These are phyloP conservation scores for Abrus precatorius DNA, from an alignment of 306 rosid genomes.

Conservation along the genomic window DNA sequence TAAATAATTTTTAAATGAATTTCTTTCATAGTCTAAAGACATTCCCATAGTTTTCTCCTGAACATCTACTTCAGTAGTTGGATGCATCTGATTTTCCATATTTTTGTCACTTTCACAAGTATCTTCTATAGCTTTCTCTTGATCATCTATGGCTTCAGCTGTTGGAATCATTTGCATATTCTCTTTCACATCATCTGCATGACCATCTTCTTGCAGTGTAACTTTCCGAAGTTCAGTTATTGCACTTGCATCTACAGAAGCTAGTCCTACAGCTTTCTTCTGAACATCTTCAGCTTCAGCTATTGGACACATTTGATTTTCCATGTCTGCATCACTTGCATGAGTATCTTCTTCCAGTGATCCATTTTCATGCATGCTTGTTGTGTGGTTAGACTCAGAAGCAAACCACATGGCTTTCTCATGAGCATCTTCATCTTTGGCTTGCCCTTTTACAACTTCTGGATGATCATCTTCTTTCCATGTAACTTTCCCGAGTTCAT, in stretches of 20 bases:
- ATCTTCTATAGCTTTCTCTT: conserved; percentile 46
- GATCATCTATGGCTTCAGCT: conserved; percentile 45
- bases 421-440: conserved; percentile 39
- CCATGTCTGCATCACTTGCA: conserved; percentile 38
- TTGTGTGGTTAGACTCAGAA: conserved; percentile 36
- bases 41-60: conserved; percentile 39
- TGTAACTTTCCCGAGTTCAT: conserved; percentile 27
- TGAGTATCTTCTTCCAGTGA: conserved; percentile 41
- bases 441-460: conserved; percentile 51
- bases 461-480: conserved; percentile 31
- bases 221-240: conserved; percentile 25
- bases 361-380: conserved; percentile 37
- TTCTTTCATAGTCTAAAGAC: conserved; percentile 5
- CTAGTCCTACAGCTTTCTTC: conserved; percentile 24
- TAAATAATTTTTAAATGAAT: conserved; percentile 47
- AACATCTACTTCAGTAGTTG: conserved; percentile 36
- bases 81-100: conserved; percentile 39
- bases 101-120: conserved; percentile 13
- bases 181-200: conserved; percentile 48
- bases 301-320: conserved; percentile 35
- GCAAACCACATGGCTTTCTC: conserved; percentile 42
- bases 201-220: conserved; percentile 31
- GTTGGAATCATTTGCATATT: conserved; percentile 48
- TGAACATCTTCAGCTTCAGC: conserved; percentile 32
- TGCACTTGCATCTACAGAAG: too few species aligned